Evolutionary conservation across 257 asterid genomes (phyloP).

Genomic region (Orobanche coerulescens): DNA sequence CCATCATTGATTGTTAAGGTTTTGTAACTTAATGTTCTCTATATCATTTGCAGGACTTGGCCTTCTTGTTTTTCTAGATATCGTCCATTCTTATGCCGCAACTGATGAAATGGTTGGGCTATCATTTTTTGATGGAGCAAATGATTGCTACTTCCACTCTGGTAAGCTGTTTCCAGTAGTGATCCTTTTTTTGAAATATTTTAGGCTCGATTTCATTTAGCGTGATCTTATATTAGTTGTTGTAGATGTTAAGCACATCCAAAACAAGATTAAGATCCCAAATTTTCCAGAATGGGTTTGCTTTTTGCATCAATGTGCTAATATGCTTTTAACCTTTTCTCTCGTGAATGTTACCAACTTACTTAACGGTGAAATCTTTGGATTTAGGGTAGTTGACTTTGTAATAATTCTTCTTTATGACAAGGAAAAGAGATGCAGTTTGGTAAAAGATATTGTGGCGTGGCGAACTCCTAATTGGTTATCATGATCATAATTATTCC

Average conservation of each 20-base stretch:
- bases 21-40: neutral
- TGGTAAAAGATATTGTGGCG: neutral
- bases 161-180: conserved; percentile 37
- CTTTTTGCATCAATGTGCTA: neutral
- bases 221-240: conserved; percentile 3
- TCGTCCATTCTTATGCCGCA: conserved; percentile 94
- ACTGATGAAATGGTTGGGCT: conserved; percentile 96
- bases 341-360: conserved; percentile 2
- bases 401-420: neutral
- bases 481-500: conserved; percentile 7
- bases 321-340: neutral
- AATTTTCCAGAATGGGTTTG: conserved; percentile 14
- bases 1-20: conserved; percentile 8
- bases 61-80: conserved; percentile 74
- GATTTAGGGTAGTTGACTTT: neutral
- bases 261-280: too few relatives aligned
- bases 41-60: conserved; percentile 65
- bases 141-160: conserved; percentile 92
- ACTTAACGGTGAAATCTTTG: neutral
- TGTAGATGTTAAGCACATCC: neutral
- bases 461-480: neutral
- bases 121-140: conserved; percentile 92
- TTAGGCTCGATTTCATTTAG: conserved; percentile 12
- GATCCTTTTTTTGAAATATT: conserved; percentile 6
- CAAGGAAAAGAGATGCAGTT: conserved; percentile 6